Percentiles rank a stretch among this genome's conserved stretches.
Conservation (phyloP, 2,329 filamentous ascomycete genomes). For the Stromatinia cepivora region DNA sequence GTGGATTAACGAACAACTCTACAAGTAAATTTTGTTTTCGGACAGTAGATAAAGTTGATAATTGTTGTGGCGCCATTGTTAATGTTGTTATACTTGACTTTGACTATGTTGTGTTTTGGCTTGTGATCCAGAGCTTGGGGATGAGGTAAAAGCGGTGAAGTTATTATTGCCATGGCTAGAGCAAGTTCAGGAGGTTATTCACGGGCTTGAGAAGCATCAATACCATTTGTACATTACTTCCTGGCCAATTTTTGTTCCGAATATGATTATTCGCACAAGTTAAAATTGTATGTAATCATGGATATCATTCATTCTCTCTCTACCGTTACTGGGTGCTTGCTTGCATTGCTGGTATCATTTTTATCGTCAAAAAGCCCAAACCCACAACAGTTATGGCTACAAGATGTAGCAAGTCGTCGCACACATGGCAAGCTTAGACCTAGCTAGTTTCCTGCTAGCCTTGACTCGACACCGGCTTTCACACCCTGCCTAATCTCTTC, state of each 20-base stretch:
- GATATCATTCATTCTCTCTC: conserved; percentile 22
- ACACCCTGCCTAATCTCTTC: conserved; percentile 64
- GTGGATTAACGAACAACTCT: conserved; percentile 37
- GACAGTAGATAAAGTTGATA: conserved; percentile 37
- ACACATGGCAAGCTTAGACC: not conserved
- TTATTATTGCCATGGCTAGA: conserved; percentile 21
- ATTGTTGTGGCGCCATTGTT: conserved; percentile 33
- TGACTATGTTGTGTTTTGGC: conserved; percentile 19
- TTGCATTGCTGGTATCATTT: conserved; percentile 11
- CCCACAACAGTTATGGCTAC: not conserved
- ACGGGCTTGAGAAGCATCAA: conserved; percentile 3
- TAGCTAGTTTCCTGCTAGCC: conserved; percentile 49
- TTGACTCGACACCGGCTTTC: conserved; percentile 71
- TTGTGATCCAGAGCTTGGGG: conserved; percentile 11
- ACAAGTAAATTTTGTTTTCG: conserved; percentile 41
- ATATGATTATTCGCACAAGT: not conserved
- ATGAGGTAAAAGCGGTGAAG: conserved; percentile 26
- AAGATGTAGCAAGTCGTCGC: not conserved
- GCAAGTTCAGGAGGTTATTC: conserved; percentile 4
- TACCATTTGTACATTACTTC: not conserved
- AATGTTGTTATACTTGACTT: conserved; percentile 9
- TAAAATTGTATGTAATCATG: conserved; percentile 3
- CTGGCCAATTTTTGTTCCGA: not conserved
- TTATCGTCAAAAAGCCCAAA: conserved; percentile 6
- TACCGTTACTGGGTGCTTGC: conserved; percentile 9